phyloP scores from a whole-genome alignment of 2,329 filamentous ascomycete species.

The Exophiala mesophila region DNA sequence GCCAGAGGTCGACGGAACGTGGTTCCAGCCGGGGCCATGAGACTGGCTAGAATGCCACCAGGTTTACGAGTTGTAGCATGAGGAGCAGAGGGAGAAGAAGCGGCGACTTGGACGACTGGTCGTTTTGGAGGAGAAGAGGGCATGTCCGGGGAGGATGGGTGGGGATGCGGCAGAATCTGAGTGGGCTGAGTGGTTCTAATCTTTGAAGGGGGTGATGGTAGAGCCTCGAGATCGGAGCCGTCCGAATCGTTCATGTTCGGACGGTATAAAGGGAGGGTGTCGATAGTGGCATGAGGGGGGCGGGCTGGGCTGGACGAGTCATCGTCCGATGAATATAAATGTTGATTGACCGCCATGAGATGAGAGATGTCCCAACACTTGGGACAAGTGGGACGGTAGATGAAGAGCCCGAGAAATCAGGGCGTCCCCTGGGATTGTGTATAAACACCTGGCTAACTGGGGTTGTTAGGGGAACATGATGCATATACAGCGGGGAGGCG shows the following conservation, averaged over 20 bases:
- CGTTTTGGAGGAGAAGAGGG: conserved; percentile 30
- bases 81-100: conserved; percentile 71
- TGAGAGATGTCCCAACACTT: too few species aligned
- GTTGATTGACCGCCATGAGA: conserved; percentile 16
- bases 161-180: conserved; percentile 50
- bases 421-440: too few species aligned
- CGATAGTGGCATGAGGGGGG: conserved; percentile 17
- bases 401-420: too few species aligned
- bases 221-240: conserved; percentile 40
- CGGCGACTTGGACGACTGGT: conserved; percentile 69
- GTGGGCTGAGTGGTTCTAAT: conserved; percentile 58
- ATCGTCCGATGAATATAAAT: conserved; percentile 21
- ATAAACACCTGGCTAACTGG: too few species aligned
- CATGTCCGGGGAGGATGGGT: conserved; percentile 29
- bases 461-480: too few species aligned
- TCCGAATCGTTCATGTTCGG: conserved; percentile 8
- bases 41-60: conserved; percentile 49
- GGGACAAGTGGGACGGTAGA: too few species aligned
- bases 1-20: conserved; percentile 54
- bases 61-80: conserved; percentile 29
- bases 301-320: conserved; percentile 19
- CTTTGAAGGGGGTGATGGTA: conserved; percentile 42
- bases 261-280: conserved; percentile 21
- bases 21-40: conserved; percentile 74
- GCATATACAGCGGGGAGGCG: too few species aligned